Conservation (phyloP, 768 basidiomycete genomes). For the Mrakia gelida region DNA sequence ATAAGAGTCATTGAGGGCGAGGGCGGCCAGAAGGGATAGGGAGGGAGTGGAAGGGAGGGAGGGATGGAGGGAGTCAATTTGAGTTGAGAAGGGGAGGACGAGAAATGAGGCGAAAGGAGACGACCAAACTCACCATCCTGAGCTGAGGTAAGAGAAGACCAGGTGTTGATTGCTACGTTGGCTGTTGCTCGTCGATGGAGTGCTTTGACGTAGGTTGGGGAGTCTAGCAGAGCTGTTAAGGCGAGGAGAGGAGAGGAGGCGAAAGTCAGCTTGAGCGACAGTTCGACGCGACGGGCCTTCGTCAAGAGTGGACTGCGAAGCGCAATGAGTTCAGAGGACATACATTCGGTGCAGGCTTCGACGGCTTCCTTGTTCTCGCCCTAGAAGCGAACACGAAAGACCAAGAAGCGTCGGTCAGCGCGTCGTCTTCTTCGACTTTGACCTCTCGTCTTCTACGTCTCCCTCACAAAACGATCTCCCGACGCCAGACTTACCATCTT, state of each 20-base stretch:
- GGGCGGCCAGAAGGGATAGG: not conserved
- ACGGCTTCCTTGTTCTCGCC: slow-evolving; percentile 74
- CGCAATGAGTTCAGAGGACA: not conserved
- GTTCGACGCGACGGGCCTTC: not conserved
- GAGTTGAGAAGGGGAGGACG: not conserved
- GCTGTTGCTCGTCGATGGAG: slow-evolving; percentile 81
- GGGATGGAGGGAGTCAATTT: slow-evolving; percentile 1
- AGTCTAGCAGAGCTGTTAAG: slow-evolving; percentile 68
- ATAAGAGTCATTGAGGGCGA: not conserved
- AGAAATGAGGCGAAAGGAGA: not conserved
- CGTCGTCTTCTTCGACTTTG: too few relatives aligned
- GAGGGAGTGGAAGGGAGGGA: not conserved
- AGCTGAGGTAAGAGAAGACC: slow-evolving; percentile 74
- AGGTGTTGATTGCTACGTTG: slow-evolving; percentile 72
- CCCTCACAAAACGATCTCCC: not conserved
- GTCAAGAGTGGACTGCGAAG: not conserved
- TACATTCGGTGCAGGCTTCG: slow-evolving; percentile 72
- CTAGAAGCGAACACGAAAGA: slow-evolving; percentile 44
- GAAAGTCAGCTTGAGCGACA: not conserved
- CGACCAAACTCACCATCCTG: slow-evolving; percentile 66
- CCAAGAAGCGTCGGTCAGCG: not conserved
- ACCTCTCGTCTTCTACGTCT: too few relatives aligned
- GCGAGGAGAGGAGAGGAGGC: not conserved
- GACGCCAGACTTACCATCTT: slow-evolving; percentile 58
- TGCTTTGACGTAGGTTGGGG: slow-evolving; percentile 79